Percentiles rank a stretch among this genome's conserved stretches.
These are phyloP conservation scores for Chalaropsis ovoidea DNA, from an alignment of 2,329 filamentous ascomycete species.

Conservation along the genomic window DNA sequence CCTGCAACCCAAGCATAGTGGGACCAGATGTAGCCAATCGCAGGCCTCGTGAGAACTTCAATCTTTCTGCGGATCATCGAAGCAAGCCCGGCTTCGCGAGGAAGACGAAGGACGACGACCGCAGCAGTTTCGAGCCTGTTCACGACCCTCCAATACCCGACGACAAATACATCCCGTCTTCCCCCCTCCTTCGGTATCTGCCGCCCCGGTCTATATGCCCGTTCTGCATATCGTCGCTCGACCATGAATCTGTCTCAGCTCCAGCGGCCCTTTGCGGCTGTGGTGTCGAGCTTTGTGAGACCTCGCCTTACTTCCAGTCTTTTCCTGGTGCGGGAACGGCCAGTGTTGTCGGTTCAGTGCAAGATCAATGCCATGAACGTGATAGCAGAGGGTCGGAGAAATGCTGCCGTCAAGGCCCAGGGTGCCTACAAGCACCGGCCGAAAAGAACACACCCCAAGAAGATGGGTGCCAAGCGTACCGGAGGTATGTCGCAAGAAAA, in stretches of 20 bases:
- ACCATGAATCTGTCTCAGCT: constrained; percentile 31
- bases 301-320: constrained; percentile 24
- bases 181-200: not conserved
- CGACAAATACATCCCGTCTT: not conserved
- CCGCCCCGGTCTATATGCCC: not conserved
- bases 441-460: constrained; percentile 58
- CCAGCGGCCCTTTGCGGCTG: constrained; percentile 40
- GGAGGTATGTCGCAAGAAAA: constrained; percentile 50
- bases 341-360: constrained; percentile 25
- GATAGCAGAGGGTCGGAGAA: constrained; percentile 38
- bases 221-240: not conserved
- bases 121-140: not conserved
- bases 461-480: constrained; percentile 86
- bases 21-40: constrained; percentile 20
- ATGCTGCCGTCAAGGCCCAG: constrained; percentile 53
- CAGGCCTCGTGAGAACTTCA: constrained; percentile 15
- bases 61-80: constrained; percentile 22
- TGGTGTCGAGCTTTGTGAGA: constrained; percentile 31
- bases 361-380: constrained; percentile 25
- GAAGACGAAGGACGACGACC: constrained; percentile 7
- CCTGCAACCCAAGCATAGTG: constrained; percentile 12
- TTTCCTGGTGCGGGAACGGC: constrained; percentile 26
- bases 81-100: not conserved
- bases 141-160: not conserved
- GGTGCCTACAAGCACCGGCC: constrained; percentile 56